Evolutionary conservation across 163 green algal genomes (phyloP).

Genomic region (Coccomyxa subellipsoidea): DNA sequence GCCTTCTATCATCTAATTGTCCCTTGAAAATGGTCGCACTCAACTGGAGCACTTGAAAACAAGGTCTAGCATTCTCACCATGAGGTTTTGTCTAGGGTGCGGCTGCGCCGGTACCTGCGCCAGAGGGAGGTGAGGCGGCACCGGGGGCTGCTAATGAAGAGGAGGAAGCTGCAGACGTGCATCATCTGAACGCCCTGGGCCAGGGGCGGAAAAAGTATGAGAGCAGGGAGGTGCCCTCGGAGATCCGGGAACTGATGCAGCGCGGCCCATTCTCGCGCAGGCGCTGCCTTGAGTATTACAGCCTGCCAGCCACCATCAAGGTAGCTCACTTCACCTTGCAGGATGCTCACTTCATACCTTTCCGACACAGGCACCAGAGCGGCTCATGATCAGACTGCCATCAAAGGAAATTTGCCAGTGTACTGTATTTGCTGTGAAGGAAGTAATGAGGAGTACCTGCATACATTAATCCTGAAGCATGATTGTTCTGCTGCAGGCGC

Average conservation of each 20-base stretch:
- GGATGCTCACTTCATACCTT: not conserved
- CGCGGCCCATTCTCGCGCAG: slow-evolving; percentile 8
- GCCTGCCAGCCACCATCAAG: slow-evolving; percentile 42
- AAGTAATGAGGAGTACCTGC: no score
- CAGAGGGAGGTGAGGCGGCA: not conserved
- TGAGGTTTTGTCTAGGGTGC: not conserved
- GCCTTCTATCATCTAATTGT: no score
- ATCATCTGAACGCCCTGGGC: not conserved
- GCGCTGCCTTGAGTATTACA: slow-evolving; percentile 59
- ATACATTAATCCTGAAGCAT: no score
- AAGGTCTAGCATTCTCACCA: no score
- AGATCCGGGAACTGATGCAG: slow-evolving; percentile 8
- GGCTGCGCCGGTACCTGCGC: no score
- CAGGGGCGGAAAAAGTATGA: not conserved
- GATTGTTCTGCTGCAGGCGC: slow-evolving; percentile 29
- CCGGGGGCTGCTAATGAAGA: not conserved
- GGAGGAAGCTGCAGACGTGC: not conserved
- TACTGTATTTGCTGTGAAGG: no score
- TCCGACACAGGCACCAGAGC: no score
- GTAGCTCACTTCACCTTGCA: not conserved
- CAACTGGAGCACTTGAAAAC: no score
- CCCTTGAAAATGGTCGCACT: no score
- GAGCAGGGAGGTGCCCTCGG: not conserved
- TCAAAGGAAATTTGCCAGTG: no score
- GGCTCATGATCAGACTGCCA: no score